Percentiles rank a stretch among this genome's conserved stretches.
Evolutionary conservation across 2,329 filamentous ascomycete species (phyloP).

Genomic region (Neonectria coccinea): DNA sequence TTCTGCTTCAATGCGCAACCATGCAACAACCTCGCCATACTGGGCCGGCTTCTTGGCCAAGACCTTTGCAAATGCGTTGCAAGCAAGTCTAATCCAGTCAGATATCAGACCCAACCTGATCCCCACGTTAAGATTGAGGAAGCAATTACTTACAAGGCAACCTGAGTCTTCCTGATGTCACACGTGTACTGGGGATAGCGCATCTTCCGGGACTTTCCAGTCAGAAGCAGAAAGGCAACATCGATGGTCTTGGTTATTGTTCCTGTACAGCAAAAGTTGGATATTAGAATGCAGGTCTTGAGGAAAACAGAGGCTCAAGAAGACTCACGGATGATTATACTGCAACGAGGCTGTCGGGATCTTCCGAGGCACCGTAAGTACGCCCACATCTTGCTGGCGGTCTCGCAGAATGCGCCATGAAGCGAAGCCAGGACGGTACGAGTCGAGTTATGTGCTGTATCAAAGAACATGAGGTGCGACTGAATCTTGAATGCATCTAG

Average conservation of each 20-base stretch:
- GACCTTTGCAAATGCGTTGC: conserved; percentile 76
- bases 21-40: conserved; percentile 73
- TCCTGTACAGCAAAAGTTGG: conserved; percentile 52
- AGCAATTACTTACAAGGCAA: conserved; percentile 65
- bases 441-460: conserved; percentile 80
- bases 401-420: conserved; percentile 78
- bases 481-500: conserved; percentile 82
- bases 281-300: not conserved
- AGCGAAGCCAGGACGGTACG: conserved; percentile 79
- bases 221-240: conserved; percentile 73
- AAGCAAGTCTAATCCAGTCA: conserved; percentile 67
- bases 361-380: conserved; percentile 70
- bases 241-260: conserved; percentile 75
- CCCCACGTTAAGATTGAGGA: not conserved
- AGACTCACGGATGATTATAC: conserved; percentile 72
- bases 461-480: conserved; percentile 85
- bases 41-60: conserved; percentile 78
- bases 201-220: conserved; percentile 61
- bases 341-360: conserved; percentile 65
- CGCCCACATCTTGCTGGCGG: conserved; percentile 79
- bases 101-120: not conserved
- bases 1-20: conserved; percentile 68
- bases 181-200: conserved; percentile 67
- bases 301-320: not conserved
- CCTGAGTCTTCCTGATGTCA: conserved; percentile 69